These are phyloP conservation scores for Panicum miliaceum DNA, from an alignment of 176 grass and related monocot species.

Conservation along the genomic window DNA sequence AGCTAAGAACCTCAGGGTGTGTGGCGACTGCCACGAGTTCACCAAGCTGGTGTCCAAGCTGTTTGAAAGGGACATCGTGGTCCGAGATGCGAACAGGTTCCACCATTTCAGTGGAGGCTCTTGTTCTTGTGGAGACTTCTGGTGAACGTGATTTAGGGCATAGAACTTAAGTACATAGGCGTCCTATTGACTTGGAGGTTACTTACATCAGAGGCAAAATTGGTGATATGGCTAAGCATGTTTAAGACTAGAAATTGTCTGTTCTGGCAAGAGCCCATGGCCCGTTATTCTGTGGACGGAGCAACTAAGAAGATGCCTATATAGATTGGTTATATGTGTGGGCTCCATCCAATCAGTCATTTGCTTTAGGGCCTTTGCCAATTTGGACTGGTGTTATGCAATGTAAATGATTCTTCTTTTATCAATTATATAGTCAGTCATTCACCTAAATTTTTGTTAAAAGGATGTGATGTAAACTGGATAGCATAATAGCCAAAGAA, in stretches of 20 bases:
- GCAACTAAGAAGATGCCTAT: not conserved
- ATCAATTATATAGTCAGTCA: not conserved
- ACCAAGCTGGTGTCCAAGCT: slow-evolving; percentile 63
- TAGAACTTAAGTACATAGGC: not conserved
- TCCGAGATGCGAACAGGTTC: slow-evolving; percentile 74
- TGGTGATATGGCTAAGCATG: not conserved
- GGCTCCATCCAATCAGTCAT: not conserved
- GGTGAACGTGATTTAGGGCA: slow-evolving; percentile 41
- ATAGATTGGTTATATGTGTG: not conserved
- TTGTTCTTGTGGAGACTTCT: slow-evolving; percentile 71
- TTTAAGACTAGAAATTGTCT: not conserved
- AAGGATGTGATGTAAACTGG: not conserved
- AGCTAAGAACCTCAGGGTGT: slow-evolving; percentile 75
- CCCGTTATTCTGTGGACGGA: not conserved
- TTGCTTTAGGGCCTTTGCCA: not conserved
- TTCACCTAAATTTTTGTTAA: not conserved
- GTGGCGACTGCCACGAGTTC: slow-evolving; percentile 66
- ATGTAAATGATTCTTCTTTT: not conserved
- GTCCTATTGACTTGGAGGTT: not conserved
- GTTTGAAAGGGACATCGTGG: slow-evolving; percentile 57
- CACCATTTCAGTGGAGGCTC: slow-evolving; percentile 69
- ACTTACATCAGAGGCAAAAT: not conserved
- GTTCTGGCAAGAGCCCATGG: not conserved
- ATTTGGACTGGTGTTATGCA: not conserved
- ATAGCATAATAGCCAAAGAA: not conserved